Evolutionary conservation across 2,329 filamentous ascomycete species (phyloP).

Genomic region (Ophiostoma piceae): DNA sequence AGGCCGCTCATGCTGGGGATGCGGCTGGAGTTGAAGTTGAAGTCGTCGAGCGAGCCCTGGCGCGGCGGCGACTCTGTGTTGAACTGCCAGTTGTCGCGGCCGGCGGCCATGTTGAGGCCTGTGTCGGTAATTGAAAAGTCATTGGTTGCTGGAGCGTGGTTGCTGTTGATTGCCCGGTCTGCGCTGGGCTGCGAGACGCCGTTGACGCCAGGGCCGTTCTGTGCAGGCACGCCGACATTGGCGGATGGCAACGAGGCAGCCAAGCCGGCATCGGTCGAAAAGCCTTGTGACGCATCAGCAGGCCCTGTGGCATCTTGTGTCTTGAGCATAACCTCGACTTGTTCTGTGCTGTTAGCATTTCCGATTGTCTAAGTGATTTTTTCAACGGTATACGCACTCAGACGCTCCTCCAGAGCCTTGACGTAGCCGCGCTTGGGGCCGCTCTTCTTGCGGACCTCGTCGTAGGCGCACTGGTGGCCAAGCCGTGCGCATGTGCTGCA

Average conservation of each 20-base stretch:
- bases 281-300: neutral
- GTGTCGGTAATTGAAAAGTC: conserved; percentile 44
- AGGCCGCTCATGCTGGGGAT: conserved; percentile 46
- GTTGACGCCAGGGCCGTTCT: neutral
- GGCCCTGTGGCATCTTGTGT: conserved; percentile 53
- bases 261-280: conserved; percentile 21
- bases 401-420: conserved; percentile 83
- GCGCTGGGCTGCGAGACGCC: neutral
- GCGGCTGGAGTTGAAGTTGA: conserved; percentile 51
- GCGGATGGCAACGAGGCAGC: conserved; percentile 27
- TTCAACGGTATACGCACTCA: conserved; percentile 59
- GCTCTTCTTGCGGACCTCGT: conserved; percentile 89
- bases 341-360: conserved; percentile 50
- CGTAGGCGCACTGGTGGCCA: conserved; percentile 81
- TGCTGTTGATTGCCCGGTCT: conserved; percentile 33
- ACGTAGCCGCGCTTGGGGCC: conserved; percentile 92
- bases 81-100: conserved; percentile 52
- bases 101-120: conserved; percentile 43
- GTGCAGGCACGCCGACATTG: neutral
- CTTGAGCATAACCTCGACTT: conserved; percentile 88
- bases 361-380: no score
- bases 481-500: conserved; percentile 86
- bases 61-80: conserved; percentile 49
- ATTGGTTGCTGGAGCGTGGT: conserved; percentile 31
- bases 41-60: conserved; percentile 48